phyloP scores from a whole-genome alignment of 139 green algal genomes.

The Chlamydomonas incerta region DNA sequence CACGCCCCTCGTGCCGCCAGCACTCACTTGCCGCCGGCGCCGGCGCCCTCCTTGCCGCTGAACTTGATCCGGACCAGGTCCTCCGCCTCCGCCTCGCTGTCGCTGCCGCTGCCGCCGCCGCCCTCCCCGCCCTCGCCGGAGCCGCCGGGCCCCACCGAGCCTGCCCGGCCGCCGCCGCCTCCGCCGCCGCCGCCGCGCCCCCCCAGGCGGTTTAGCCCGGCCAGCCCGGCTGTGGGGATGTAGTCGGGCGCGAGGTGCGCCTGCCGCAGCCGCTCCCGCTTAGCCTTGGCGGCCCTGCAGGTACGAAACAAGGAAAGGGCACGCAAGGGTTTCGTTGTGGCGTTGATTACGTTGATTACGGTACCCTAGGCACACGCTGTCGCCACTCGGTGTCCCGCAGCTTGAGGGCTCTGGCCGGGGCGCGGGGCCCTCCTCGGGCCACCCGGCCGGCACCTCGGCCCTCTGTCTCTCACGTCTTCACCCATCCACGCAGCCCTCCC shows the following conservation, averaged over 20 bases:
- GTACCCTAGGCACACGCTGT: too few species aligned
- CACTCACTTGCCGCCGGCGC: neutral
- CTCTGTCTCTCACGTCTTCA: too few species aligned
- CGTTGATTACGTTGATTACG: too few species aligned
- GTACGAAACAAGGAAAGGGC: too few species aligned
- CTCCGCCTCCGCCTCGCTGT: slow-evolving; percentile 64
- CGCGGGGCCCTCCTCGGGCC: too few species aligned
- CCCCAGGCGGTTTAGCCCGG: slow-evolving; percentile 12
- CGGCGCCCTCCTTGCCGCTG: slow-evolving; percentile 34
- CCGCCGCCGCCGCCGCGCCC: neutral
- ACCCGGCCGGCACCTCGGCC: too few species aligned
- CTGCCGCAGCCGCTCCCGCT: slow-evolving; percentile 78
- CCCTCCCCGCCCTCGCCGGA: slow-evolving; percentile 21
- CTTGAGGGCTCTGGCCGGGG: too few species aligned
- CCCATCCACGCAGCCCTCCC: too few species aligned
- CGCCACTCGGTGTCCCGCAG: too few species aligned
- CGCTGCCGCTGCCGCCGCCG: slow-evolving; percentile 20
- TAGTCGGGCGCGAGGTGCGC: slow-evolving; percentile 85
- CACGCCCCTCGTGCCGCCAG: too few species aligned
- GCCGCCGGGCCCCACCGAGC: slow-evolving; percentile 1
- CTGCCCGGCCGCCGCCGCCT: neutral
- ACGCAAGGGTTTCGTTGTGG: too few species aligned
- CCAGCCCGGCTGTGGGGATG: slow-evolving; percentile 51
- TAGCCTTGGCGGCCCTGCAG: slow-evolving; percentile 78
- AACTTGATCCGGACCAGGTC: slow-evolving; percentile 75